These are phyloP conservation scores for Astrothelium macrocarpum DNA, from an alignment of 495 filamentous ascomycete species.

Conservation along the genomic window DNA sequence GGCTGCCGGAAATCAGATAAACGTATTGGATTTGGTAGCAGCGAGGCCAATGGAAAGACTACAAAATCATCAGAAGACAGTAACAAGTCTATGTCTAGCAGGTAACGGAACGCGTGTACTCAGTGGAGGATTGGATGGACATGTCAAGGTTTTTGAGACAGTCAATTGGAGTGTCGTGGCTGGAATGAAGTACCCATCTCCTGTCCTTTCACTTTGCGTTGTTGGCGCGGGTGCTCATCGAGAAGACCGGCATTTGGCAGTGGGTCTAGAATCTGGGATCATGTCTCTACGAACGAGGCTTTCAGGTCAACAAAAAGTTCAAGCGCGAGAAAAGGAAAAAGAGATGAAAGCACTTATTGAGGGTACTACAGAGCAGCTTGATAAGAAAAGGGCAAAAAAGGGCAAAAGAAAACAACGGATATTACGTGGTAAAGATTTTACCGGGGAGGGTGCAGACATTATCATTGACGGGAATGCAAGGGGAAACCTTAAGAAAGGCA, in stretches of 20 bases:
- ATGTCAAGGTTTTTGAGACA: constrained; percentile 93
- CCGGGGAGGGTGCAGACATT: constrained; percentile 78
- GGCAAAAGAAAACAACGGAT: constrained; percentile 50
- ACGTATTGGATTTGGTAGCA: constrained; percentile 88
- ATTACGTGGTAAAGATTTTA: constrained; percentile 65
- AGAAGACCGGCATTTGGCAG: constrained; percentile 81
- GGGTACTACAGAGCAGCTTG: constrained; percentile 60
- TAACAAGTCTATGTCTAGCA: constrained; percentile 72
- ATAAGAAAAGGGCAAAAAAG: constrained; percentile 52
- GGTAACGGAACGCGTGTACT: constrained; percentile 71
- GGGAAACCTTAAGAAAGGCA: constrained; percentile 41
- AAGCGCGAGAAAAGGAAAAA: constrained; percentile 65
- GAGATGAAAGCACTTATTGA: constrained; percentile 78
- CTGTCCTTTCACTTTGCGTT: constrained; percentile 72
- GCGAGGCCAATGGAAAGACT: constrained; percentile 78
- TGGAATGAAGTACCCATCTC: constrained; percentile 82
- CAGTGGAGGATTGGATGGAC: constrained; percentile 82
- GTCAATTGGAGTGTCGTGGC: constrained; percentile 84
- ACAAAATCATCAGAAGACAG: constrained; percentile 93
- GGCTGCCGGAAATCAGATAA: constrained; percentile 76
- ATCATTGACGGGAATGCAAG: constrained; percentile 68
- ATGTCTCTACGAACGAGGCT: constrained; percentile 80
- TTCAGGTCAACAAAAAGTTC: constrained; percentile 69
- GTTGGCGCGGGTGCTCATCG: constrained; percentile 53
- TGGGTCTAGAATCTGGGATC: constrained; percentile 87